Base-by-base conservation (phyloP, 164 flowering plant species). In the Euptelea pleiosperma region DNA sequence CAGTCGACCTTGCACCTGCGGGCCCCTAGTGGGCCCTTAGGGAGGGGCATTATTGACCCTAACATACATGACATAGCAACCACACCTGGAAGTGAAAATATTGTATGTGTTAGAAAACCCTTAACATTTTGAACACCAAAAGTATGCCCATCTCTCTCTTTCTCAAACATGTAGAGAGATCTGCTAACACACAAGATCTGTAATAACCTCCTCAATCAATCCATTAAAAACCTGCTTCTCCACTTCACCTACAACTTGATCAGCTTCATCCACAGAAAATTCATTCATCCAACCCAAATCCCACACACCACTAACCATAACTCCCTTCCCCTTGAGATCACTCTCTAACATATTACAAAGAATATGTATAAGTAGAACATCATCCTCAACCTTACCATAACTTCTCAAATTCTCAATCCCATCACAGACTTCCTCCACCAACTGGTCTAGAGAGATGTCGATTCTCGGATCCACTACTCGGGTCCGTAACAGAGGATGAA, bases 251-350 rank as follows among this genome's bases (percentile, higher is more conserved):
- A 75, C 77, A 33, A 80, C 73, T 50, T 60, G 66, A 30, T 79
- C 77, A 30, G 65, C 72, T 51, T 80, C 91, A 61, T 77, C 75
- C 15, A 10, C 11, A 10, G 79, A 75, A 63, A 73, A 71, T 34
- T 60, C 77, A 36, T 54, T 63, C 60, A 62, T 71, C 95, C 97
- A 87, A 56, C 83, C 87, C 53, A 64, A 40, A 39, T 79, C 82
- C 93, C 95, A 90, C 6, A 67, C 59, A 30, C 80, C 80, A 57
- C 60, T 70, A 21, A 56, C 70, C 25, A 58, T 29, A 52, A 62
- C 44, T 56, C 69, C 77, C 46, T 61, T 77, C 70, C 72, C 47
- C 22, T 48, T 62, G 22, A 90, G 56, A 72, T 90, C 97, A 61
- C 65, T 75, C 47, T 75, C 76, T 62, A 90, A 55, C 65, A 78